These are phyloP conservation scores for Rosa multiflora DNA, from an alignment of 306 rosid species.

Conservation along the genomic window DNA sequence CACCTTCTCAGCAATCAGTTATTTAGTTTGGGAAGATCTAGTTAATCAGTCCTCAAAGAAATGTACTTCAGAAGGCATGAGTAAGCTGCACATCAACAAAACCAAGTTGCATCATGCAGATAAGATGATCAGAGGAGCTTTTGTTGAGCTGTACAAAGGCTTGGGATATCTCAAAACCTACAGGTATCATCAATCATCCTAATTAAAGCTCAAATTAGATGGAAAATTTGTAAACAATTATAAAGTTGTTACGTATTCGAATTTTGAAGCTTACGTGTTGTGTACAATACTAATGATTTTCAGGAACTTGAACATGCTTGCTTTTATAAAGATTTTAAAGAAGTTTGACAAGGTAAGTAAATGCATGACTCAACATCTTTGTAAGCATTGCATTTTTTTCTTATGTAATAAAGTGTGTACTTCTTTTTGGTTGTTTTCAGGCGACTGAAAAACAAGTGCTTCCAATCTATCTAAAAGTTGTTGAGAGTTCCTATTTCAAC, in stretches of 20 bases:
- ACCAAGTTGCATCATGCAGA: constrained; percentile 82
- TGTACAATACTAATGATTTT: constrained; percentile 23
- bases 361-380: constrained; percentile 21
- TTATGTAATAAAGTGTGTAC: constrained; percentile 1
- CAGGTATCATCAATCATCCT: constrained; percentile 50
- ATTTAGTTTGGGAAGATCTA: constrained; percentile 81
- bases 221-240: background rate
- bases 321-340: constrained; percentile 88
- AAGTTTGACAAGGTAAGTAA: constrained; percentile 89
- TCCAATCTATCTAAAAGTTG: constrained; percentile 86
- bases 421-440: constrained; percentile 44
- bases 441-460: constrained; percentile 84
- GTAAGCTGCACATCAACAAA: constrained; percentile 64
- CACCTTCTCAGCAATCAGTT: constrained; percentile 86
- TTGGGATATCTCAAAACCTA: constrained; percentile 85
- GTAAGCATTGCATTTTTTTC: constrained; percentile 12
- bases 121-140: constrained; percentile 91
- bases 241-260: background rate
- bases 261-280: constrained; percentile 31
- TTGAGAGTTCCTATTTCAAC: constrained; percentile 93
- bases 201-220: background rate
- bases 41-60: constrained; percentile 74
- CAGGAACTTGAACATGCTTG: constrained; percentile 96
- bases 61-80: constrained; percentile 50
- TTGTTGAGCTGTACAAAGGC: constrained; percentile 89